phyloP scores from a whole-genome alignment of 108 stramenopile species.

The Pseudonitzschia pungens region DNA sequence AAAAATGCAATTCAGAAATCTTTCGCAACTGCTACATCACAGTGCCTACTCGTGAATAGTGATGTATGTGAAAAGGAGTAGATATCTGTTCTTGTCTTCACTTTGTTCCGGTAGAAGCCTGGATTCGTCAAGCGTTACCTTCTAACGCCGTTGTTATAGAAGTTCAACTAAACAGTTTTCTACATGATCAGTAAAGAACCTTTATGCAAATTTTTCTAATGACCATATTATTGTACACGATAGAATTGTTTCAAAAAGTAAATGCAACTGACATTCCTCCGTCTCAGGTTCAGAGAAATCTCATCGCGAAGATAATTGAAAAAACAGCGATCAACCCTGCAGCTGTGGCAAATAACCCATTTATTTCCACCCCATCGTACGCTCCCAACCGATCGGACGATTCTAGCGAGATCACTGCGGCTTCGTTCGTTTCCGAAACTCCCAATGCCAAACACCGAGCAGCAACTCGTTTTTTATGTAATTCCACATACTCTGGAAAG shows the following conservation, averaged over 20 bases:
- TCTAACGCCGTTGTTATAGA: too few relatives aligned
- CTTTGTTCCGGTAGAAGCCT: too few relatives aligned
- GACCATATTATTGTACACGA: neutral
- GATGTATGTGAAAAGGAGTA: too few relatives aligned
- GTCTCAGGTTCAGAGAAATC: constrained; percentile 35
- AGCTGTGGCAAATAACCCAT: constrained; percentile 48
- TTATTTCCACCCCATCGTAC: constrained; percentile 29
- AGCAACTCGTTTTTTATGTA: constrained; percentile 56
- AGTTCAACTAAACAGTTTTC: too few relatives aligned
- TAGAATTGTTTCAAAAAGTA: neutral
- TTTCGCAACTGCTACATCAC: too few relatives aligned
- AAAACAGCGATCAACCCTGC: constrained; percentile 68
- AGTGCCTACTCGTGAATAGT: too few relatives aligned
- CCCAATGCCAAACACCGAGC: constrained; percentile 33
- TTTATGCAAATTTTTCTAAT: neutral
- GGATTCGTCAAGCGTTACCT: too few relatives aligned
- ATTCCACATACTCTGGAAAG: constrained; percentile 81
- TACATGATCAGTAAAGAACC: neutral
- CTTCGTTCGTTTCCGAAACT: neutral
- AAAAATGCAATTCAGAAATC: too few relatives aligned
- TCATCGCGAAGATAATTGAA: constrained; percentile 63
- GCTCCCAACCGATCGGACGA: constrained; percentile 10
- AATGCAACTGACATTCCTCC: neutral
- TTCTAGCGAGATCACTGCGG: constrained; percentile 4
- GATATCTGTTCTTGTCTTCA: too few relatives aligned